These are phyloP conservation scores for Aspergillus sergii DNA, from an alignment of 2,329 filamentous ascomycete genomes.

Conservation along the genomic window DNA sequence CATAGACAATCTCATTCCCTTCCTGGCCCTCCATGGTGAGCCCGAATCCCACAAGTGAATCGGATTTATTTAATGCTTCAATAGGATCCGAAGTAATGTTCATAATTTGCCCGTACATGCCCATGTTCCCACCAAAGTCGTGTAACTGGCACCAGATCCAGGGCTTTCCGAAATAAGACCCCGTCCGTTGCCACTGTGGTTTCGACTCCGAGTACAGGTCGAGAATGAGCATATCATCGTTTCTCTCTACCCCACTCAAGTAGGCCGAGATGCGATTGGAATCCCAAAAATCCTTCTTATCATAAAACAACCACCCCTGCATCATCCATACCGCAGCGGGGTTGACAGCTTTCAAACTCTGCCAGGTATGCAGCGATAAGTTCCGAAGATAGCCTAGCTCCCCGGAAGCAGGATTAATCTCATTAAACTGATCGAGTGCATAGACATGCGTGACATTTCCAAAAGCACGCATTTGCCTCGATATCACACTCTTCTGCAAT, in stretches of 20 bases:
- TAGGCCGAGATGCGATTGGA: neutral
- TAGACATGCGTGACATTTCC: neutral
- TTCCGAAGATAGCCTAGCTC: neutral
- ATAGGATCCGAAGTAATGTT: conserved; percentile 43
- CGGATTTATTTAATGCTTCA: neutral
- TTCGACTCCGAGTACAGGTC: conserved; percentile 54
- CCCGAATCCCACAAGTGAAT: neutral
- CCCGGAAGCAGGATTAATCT: neutral
- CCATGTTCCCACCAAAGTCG: conserved; percentile 54
- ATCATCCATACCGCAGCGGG: conserved; percentile 55
- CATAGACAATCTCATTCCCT: neutral
- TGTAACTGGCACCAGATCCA: conserved; percentile 60
- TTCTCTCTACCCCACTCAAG: neutral
- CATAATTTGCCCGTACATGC: conserved; percentile 54
- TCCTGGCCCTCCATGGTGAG: neutral
- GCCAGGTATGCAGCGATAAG: neutral
- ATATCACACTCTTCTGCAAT: neutral
- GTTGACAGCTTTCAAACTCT: conserved; percentile 49
- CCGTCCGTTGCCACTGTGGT: conserved; percentile 51
- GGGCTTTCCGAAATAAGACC: conserved; percentile 53
- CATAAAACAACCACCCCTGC: conserved; percentile 58
- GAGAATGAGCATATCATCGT: conserved; percentile 43
- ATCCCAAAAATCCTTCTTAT: conserved; percentile 54
- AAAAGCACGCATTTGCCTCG: neutral
- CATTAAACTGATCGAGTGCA: neutral